These are phyloP conservation scores for Orychophragmus violaceus DNA, from an alignment of 345 rosid genomes.

Conservation along the genomic window DNA sequence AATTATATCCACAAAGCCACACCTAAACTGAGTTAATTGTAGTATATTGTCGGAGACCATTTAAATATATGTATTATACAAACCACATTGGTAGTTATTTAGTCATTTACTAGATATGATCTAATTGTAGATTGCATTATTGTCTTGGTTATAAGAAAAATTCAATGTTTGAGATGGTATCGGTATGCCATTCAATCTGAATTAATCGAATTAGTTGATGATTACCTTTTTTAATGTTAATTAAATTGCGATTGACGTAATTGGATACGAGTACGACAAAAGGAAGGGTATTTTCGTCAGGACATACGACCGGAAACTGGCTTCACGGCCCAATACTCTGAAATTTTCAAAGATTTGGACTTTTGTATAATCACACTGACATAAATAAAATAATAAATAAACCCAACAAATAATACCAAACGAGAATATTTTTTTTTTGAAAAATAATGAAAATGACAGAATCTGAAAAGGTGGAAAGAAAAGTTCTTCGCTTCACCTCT, in stretches of 20 bases:
- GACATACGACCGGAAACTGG: not conserved
- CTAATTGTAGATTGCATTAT: not conserved
- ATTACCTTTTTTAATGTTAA: not conserved
- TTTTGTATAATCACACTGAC: not conserved
- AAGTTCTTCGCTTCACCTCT: conserved; percentile 11
- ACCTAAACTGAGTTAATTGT: no score
- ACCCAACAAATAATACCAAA: not conserved
- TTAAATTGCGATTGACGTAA: not conserved
- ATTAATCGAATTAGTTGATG: not conserved
- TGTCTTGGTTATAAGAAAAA: not conserved
- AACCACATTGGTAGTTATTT: not conserved
- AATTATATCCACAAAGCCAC: no score
- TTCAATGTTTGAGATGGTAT: not conserved
- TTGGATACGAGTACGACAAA: not conserved
- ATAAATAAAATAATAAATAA: not conserved
- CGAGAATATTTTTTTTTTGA: not conserved
- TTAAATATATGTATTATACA: no score
- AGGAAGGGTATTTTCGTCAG: not conserved
- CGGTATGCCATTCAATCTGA: not conserved
- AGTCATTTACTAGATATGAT: not conserved
- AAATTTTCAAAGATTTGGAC: conserved; percentile 22
- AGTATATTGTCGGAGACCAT: no score
- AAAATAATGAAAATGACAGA: conserved; percentile 23
- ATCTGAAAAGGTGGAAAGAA: conserved; percentile 12
- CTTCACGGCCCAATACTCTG: conserved; percentile 7